These are phyloP conservation scores for Cryptococcus amylolentus DNA, from an alignment of 1,284 basidiomycete species.

Conservation along the genomic window DNA sequence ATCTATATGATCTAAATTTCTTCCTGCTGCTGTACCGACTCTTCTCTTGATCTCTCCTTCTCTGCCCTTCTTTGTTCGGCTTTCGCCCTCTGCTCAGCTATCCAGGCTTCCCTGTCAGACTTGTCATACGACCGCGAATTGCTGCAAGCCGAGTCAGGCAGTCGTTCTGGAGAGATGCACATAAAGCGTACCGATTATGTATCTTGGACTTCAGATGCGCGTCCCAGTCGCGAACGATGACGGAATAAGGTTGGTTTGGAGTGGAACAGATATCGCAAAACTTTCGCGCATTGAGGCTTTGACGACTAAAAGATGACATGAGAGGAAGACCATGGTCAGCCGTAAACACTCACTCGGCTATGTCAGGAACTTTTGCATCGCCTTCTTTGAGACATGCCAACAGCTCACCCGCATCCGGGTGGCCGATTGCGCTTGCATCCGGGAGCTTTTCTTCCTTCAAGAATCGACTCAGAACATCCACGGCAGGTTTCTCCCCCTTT, in stretches of 20 bases:
- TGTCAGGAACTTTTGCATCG: constrained; percentile 33
- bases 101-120: constrained; percentile 22
- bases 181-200: constrained; percentile 53
- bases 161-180: not conserved
- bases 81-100: constrained; percentile 19
- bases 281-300: constrained; percentile 58
- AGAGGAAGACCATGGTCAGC: constrained; percentile 4
- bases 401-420: constrained; percentile 55
- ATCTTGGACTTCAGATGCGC: constrained; percentile 60
- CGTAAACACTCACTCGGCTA: constrained; percentile 49
- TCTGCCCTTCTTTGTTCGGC: constrained; percentile 14
- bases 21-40: not conserved
- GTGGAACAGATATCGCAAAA: constrained; percentile 71
- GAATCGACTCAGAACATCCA: constrained; percentile 62
- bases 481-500: constrained; percentile 59
- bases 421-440: constrained; percentile 60
- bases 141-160: not conserved
- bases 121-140: not conserved
- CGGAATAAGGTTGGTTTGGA: constrained; percentile 66
- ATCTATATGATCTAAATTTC: not conserved
- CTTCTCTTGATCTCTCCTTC: not conserved
- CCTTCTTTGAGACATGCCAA: constrained; percentile 53
- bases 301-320: constrained; percentile 51
- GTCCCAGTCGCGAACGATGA: constrained; percentile 66
- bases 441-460: constrained; percentile 57